Evolutionary conservation across 2,329 filamentous ascomycete species (phyloP).

Genomic region (Phoma sp.): DNA sequence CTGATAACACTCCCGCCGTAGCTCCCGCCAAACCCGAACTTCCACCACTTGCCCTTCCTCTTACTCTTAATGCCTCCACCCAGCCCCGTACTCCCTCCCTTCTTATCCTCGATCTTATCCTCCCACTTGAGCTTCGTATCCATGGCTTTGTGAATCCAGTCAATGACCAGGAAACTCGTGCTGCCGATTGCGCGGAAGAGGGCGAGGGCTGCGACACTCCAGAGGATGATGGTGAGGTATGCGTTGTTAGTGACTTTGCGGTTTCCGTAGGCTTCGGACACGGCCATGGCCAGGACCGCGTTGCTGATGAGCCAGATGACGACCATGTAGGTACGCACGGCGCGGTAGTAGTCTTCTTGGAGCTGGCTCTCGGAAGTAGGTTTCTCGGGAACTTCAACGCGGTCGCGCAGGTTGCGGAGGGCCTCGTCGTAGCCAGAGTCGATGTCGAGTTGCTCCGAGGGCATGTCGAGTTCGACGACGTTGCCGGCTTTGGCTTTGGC

Average conservation of each 20-base stretch:
- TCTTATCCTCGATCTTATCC: slow-evolving; percentile 42
- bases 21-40: slow-evolving; percentile 21
- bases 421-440: slow-evolving; percentile 97
- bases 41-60: slow-evolving; percentile 30
- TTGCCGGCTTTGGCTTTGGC: slow-evolving; percentile 75
- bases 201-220: slow-evolving; percentile 85
- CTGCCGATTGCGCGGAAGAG: slow-evolving; percentile 86
- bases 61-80: slow-evolving; percentile 34
- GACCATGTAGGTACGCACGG: slow-evolving; percentile 97
- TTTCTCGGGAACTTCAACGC: slow-evolving; percentile 76
- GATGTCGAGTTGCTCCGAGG: slow-evolving; percentile 95
- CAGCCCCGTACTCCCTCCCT: slow-evolving; percentile 31
- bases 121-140: slow-evolving; percentile 77
- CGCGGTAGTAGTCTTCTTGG: slow-evolving; percentile 98
- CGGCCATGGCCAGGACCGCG: slow-evolving; percentile 89
- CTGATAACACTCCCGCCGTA: slow-evolving; percentile 33
- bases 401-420: slow-evolving; percentile 90
- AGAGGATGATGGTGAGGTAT: slow-evolving; percentile 92
- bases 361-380: slow-evolving; percentile 75
- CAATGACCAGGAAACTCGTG: slow-evolving; percentile 81
- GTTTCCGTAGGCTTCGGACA: slow-evolving; percentile 81
- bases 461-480: slow-evolving; percentile 96
- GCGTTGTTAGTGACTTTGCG: slow-evolving; percentile 78
- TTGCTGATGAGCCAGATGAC: slow-evolving; percentile 93
- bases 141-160: slow-evolving; percentile 80